Base-by-base conservation (phyloP, 805 yeast genomes). In the Candida chauliodis region DNA sequence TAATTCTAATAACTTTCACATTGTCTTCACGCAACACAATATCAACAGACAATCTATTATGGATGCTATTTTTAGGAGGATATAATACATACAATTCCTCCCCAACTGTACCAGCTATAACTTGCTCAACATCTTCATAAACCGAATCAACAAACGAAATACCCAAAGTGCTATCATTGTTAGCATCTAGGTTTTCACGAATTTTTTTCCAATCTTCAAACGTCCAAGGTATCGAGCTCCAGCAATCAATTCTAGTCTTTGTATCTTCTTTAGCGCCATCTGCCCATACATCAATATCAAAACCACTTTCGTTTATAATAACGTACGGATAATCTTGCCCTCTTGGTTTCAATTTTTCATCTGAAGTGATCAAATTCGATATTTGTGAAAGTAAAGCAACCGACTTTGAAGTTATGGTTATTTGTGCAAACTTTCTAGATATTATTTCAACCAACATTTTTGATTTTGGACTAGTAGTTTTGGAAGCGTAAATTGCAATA, bases 161-260 rank as follows among this genome's bases (percentile, higher is more conserved):
- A 0, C 84, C 88, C 21, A 91, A 59, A 3, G 71, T 63, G 32
- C 79, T 81, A 14, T 73, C 76, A 29, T 73, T 77, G 39, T 83
- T 83, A 3, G 83, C 76, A 44, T 77, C 81, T 40, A 90, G 63
- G 39, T 79, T 78, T 52, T 91, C 96, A 58, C 99, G 80, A 17
- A 89, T 75, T 21, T 73, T 72, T 44, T 86, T 72, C 97, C 98
- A 93, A 54, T 91, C 96, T 51, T 90, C 95, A 65, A 95, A 95
- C 28, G 89, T 80, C 97, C 98, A 93, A 1, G 86, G 83, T 4
- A 76, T 55, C 3, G 60, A 58, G 4, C 75, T 77, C 1, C 75
- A 75, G 36, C 78, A 69, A 27, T 64, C 58, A 11, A 85, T 53
- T 0, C 50, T 26, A 0, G 71, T 66, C 39, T 58, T 47, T 22